Conservation (phyloP, 495 filamentous ascomycete genomes). For the Annulohypoxylon stygium region DNA sequence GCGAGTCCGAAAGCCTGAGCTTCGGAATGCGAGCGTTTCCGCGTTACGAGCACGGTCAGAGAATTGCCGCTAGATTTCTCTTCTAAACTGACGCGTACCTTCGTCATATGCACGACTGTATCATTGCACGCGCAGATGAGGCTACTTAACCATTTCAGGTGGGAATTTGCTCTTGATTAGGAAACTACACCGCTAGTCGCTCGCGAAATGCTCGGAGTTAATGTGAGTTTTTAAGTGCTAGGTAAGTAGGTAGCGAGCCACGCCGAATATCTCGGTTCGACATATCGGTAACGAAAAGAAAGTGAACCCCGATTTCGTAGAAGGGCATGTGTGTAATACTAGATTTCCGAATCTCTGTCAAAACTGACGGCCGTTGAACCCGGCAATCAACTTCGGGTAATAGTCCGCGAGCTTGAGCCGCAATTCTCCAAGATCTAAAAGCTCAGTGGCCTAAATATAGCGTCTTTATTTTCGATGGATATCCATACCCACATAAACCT, state of each 20-base stretch:
- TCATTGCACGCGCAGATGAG: slow-evolving; percentile 2
- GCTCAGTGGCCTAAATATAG: background rate
- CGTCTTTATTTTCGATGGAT: background rate
- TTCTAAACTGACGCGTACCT: slow-evolving; percentile 7
- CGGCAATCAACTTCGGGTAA: slow-evolving; percentile 1
- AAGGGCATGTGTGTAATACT: background rate
- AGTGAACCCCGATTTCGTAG: background rate
- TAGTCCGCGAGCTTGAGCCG: slow-evolving; percentile 19
- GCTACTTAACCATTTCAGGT: slow-evolving; percentile 13
- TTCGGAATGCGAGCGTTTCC: background rate
- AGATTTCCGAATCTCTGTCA: background rate
- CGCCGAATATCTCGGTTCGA: background rate
- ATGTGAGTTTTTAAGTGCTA: background rate
- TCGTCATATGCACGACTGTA: slow-evolving; percentile 2
- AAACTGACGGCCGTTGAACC: no score
- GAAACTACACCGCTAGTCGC: slow-evolving; percentile 3
- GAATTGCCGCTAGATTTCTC: background rate
- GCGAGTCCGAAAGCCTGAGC: background rate
- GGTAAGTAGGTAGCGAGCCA: background rate
- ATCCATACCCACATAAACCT: background rate
- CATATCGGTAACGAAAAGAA: background rate
- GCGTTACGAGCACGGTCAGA: background rate
- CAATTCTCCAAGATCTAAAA: background rate
- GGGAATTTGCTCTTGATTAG: slow-evolving; percentile 1
- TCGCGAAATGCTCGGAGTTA: background rate